Evolutionary conservation across 2,329 filamentous ascomycete species (phyloP).

Genomic region (Ceratocystis papillata): DNA sequence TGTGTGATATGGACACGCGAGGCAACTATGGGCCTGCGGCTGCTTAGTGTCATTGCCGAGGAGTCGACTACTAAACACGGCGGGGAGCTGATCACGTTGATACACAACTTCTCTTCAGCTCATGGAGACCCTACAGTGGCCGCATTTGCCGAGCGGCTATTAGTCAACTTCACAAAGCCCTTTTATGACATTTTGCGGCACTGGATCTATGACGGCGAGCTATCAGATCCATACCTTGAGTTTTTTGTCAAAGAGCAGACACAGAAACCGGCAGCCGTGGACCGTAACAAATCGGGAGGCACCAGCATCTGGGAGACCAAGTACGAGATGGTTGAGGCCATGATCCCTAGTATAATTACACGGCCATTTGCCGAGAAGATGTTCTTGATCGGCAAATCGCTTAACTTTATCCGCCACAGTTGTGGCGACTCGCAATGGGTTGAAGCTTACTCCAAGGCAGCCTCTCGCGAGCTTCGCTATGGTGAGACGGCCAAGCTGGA

Average conservation of each 20-base stretch:
- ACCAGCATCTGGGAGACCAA: slow-evolving; percentile 86
- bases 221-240: slow-evolving; percentile 89
- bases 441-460: slow-evolving; percentile 83
- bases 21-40: slow-evolving; percentile 82
- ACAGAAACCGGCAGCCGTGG: slow-evolving; percentile 39
- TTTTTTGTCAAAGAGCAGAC: slow-evolving; percentile 76
- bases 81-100: slow-evolving; percentile 83
- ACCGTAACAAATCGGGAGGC: slow-evolving; percentile 43
- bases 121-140: slow-evolving; percentile 93
- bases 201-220: slow-evolving; percentile 97
- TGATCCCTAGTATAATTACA: slow-evolving; percentile 78
- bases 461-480: slow-evolving; percentile 83
- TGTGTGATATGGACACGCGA: slow-evolving; percentile 97
- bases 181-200: slow-evolving; percentile 94
- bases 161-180: slow-evolving; percentile 77
- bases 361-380: slow-evolving; percentile 91
- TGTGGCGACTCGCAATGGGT: slow-evolving; percentile 94
- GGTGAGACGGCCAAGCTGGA: slow-evolving; percentile 87
- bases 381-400: slow-evolving; percentile 90
- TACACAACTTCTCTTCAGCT: slow-evolving; percentile 84
- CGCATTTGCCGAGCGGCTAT: slow-evolving; percentile 79
- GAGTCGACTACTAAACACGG: slow-evolving; percentile 74
- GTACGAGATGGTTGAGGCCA: slow-evolving; percentile 45
- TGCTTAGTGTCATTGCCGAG: slow-evolving; percentile 91
- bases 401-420: slow-evolving; percentile 95